These are phyloP conservation scores for Alternaria gansuensis DNA, from an alignment of 2,329 filamentous ascomycete genomes.

Conservation along the genomic window DNA sequence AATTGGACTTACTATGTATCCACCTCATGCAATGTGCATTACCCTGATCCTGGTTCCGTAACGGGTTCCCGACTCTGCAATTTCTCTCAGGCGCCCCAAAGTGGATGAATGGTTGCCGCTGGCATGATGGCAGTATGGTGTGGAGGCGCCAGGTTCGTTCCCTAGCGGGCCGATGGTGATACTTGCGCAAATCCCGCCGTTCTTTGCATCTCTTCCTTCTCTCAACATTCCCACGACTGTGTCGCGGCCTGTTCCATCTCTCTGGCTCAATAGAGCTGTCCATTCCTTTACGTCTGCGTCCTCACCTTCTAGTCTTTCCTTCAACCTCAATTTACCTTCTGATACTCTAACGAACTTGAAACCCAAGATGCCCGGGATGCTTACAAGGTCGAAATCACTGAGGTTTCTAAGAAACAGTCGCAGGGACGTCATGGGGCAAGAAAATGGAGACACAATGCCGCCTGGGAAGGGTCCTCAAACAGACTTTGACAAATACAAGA, in stretches of 20 bases:
- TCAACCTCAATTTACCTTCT: constrained; percentile 35
- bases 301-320: constrained; percentile 34
- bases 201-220: constrained; percentile 30
- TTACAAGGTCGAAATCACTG: constrained; percentile 52
- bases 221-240: constrained; percentile 29
- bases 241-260: constrained; percentile 29
- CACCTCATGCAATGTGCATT: constrained; percentile 20
- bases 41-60: constrained; percentile 27
- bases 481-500: constrained; percentile 47
- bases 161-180: constrained; percentile 32
- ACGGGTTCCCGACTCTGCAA: constrained; percentile 42
- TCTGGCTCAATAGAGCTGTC: constrained; percentile 53
- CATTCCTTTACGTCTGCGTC: constrained; percentile 47
- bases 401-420: constrained; percentile 47
- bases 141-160: constrained; percentile 40
- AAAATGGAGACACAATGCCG: constrained; percentile 38
- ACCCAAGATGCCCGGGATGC: constrained; percentile 49
- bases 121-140: constrained; percentile 38
- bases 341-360: constrained; percentile 50
- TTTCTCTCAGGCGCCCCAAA: constrained; percentile 48
- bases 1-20: constrained; percentile 27
- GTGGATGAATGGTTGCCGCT: constrained; percentile 41
- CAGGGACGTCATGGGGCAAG: constrained; percentile 44
- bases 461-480: constrained; percentile 33
- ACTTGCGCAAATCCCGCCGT: constrained; percentile 34